Percentiles rank a stretch among this genome's conserved stretches.
These are phyloP conservation scores for Cordyceps pruinosa DNA, from an alignment of 2,329 filamentous ascomycete genomes.

Conservation along the genomic window DNA sequence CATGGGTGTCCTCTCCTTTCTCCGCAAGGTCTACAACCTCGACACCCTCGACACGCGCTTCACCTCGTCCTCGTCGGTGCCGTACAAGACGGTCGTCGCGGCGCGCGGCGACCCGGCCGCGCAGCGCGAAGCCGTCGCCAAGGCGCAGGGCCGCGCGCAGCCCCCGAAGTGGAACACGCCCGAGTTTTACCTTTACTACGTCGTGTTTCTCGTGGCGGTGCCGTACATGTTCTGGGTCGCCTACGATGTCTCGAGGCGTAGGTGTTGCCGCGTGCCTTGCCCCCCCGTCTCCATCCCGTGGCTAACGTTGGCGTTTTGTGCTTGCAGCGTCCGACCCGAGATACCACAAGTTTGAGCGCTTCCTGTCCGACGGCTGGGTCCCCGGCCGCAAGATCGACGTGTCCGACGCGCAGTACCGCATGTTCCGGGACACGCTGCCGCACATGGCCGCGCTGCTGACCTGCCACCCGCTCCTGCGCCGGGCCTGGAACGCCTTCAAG, in stretches of 20 bases:
- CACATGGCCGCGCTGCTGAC: conserved; percentile 68
- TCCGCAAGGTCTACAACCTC: conserved; percentile 53
- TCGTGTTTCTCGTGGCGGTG: conserved; percentile 58
- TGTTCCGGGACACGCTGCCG: conserved; percentile 80
- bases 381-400: conserved; percentile 87
- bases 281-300: no score
- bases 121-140: conserved; percentile 25
- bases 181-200: conserved; percentile 79
- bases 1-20: conserved; percentile 38
- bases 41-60: conserved; percentile 58
- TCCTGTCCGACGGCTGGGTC: conserved; percentile 81
- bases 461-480: conserved; percentile 73
- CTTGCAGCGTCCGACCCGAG: conserved; percentile 67
- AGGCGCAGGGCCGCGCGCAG: conserved; percentile 38
- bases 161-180: conserved; percentile 76
- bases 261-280: conserved; percentile 20
- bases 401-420: conserved; percentile 79
- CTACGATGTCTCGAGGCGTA: conserved; percentile 78
- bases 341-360: conserved; percentile 64
- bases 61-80: conserved; percentile 60
- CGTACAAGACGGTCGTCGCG: conserved; percentile 54
- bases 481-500: conserved; percentile 56
- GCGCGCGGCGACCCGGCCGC: conserved; percentile 37
- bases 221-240: conserved; percentile 89
- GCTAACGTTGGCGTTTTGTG: neutral